Evolutionary conservation across 2,329 filamentous ascomycete genomes (phyloP).

Genomic region (Blastomyces parvus): DNA sequence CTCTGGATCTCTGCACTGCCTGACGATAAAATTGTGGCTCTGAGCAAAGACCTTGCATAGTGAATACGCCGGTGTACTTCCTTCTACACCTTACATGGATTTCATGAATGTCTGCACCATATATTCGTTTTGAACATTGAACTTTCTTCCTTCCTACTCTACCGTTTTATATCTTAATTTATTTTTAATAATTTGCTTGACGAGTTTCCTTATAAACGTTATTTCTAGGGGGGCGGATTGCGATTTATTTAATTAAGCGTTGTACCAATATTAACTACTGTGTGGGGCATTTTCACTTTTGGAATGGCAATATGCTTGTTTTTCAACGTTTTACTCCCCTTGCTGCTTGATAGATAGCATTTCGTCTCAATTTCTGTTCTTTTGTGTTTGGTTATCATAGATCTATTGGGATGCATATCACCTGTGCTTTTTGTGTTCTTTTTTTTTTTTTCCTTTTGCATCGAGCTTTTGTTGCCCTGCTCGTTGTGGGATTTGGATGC

Average conservation of each 20-base stretch:
- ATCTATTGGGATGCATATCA: conserved; percentile 5
- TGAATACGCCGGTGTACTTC: background rate
- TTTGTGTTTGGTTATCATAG: conserved; percentile 6
- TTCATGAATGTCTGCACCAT: background rate
- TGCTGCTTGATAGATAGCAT: background rate
- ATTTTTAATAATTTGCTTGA: background rate
- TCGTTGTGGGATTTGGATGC: background rate
- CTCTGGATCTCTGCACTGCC: conserved; percentile 54
- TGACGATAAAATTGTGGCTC: conserved; percentile 47
- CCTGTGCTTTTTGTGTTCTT: background rate
- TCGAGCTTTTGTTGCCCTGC: background rate
- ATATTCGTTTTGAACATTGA: background rate
- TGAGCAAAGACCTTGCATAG: conserved; percentile 35
- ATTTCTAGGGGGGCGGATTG: background rate
- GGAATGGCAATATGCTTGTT: background rate
- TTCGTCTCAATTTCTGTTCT: background rate
- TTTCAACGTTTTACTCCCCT: background rate
- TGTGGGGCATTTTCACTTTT: background rate
- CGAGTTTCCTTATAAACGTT: conserved; percentile 3
- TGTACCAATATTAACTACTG: background rate
- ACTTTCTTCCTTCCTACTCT: background rate
- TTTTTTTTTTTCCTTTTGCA: background rate
- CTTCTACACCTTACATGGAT: background rate
- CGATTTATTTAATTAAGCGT: background rate
- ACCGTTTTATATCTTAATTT: background rate